Base-by-base conservation (phyloP, 2,329 filamentous ascomycete genomes). In the Westerdykella ornata region DNA sequence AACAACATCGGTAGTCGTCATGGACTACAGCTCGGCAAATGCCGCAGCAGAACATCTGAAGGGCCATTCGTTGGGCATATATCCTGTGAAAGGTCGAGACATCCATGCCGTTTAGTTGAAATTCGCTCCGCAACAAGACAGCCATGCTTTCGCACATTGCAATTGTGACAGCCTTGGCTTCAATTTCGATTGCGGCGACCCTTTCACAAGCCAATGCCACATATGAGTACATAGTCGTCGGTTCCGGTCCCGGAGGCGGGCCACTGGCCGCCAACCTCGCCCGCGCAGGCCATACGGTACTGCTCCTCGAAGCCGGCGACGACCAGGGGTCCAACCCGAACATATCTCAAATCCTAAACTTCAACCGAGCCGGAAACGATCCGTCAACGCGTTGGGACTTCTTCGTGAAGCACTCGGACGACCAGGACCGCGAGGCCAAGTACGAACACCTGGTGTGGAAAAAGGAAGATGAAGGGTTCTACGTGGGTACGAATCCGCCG, bases 141-240 rank as follows among this genome's bases (percentile, higher is more conserved):
- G n/a, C n/a, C n/a, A n/a, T n/a, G n/a, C n/a, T n/a, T n/a, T n/a
- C n/a, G n/a, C n/a, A n/a, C n/a, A n/a, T n/a, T n/a, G n/a, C n/a
- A n/a, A n/a, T n/a, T n/a, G n/a, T n/a, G n/a, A n/a, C n/a, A n/a
- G n/a, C n/a, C n/a, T n/a, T n/a, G n/a, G n/a, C n/a, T n/a, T n/a
- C n/a, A n/a, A n/a, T n/a, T n/a, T n/a, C n/a, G n/a, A n/a, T n/a
- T n/a, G n/a, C n/a, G n/a, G n/a, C n/a, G n/a, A n/a, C n/a, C n/a
- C n/a, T n/a, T n/a, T n/a, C n/a, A n/a, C n/a, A n/a, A n/a, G n/a
- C n/a, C n/a, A n/a, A n/a, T n/a, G n/a, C n/a, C n/a, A 55, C 54
- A 12, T 81, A 80, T 52, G 78, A 82, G 43, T 81, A 79, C 60
- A 68, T 81, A 30, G 70, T 81, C 13, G 75, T 81, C 26, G 78